Base-by-base conservation (phyloP, 768 basidiomycete species). In the Boletus sp. region DNA sequence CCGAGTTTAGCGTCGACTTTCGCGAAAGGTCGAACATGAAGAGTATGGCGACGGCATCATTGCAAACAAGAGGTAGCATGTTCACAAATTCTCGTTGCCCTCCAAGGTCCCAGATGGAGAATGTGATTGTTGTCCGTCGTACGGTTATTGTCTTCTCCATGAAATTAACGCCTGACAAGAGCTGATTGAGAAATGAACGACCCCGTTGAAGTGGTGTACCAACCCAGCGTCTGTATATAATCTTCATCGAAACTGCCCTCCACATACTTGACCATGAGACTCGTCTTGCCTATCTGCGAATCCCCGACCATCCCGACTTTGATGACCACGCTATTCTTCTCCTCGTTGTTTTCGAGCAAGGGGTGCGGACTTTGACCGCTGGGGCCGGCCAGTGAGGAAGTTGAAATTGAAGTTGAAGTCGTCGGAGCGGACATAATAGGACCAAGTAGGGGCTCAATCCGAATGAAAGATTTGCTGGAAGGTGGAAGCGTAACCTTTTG, bases 61-160 rank as follows among this genome's bases (percentile, higher is more conserved):
- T 98, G 75, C 94, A 98, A 60, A 98, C 96, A 41, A 98, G 83
- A 17, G 96, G 96, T 34, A 98, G 77, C 95, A 98, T 98, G 75
- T 96, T 96, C 62, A 99, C 97, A 72, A 99, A 99, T 73, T 99
- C 97, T 50, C 96, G 82, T 71, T 99, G 96, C 45, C 93, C 94
- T 60, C 94, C 94, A 53, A 97, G 77, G 79, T 97, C 94, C 95
- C 97, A 99, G 73, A 98, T 97, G 60, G 95, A 98, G 77, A 99
- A 98, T 3, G 96, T 98, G 73, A 99, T 98, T 52, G 96, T 97
- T 54, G 97, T 98, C 72, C 95, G 88, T 63, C 97, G 87, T 62
- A 99, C 96, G 52, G 91, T 90, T 65, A 99, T 98, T 15, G 96
- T 97, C 80, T 99, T 99, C 79, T 99, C 96, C 97, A 98, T 98